Percentiles rank a stretch among this genome's conserved stretches.
Evolutionary conservation across 1,284 basidiomycete species (phyloP).

Genomic region (Mycosarcoma maydis): DNA sequence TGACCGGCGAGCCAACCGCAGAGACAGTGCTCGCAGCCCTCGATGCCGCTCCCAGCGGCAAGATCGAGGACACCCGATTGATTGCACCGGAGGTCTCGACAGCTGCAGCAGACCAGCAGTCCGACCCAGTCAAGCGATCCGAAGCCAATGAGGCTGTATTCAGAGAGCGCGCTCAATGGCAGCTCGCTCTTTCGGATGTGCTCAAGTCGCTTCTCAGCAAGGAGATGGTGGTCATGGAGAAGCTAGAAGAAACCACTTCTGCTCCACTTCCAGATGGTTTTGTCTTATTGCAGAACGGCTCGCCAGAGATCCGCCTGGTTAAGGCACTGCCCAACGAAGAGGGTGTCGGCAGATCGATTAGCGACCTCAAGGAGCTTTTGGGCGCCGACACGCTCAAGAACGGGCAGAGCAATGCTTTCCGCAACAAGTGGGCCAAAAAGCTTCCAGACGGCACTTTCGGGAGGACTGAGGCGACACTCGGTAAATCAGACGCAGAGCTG

Average conservation of each 20-base stretch:
- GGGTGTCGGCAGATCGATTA: constrained; percentile 51
- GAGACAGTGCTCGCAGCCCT: constrained; percentile 54
- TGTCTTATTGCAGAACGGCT: constrained; percentile 49
- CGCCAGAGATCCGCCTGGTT: constrained; percentile 63
- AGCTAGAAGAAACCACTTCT: constrained; percentile 53
- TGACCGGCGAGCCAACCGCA: constrained; percentile 46
- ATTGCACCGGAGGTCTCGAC: constrained; percentile 43
- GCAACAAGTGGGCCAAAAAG: constrained; percentile 95
- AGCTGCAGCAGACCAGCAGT: constrained; percentile 27
- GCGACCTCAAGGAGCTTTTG: constrained; percentile 56
- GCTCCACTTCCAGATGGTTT: constrained; percentile 46
- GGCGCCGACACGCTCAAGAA: constrained; percentile 65
- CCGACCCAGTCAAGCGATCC: constrained; percentile 48
- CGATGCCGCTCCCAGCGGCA: constrained; percentile 48
- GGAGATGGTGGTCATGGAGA: constrained; percentile 57
- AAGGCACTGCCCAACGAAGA: constrained; percentile 54
- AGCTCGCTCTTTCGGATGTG: constrained; percentile 59
- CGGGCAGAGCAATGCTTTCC: constrained; percentile 95
- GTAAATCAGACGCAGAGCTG: constrained; percentile 40
- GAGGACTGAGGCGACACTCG: constrained; percentile 71
- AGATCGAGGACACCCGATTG: constrained; percentile 53
- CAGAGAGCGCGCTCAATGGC: constrained; percentile 62
- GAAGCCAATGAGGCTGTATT: constrained; percentile 54
- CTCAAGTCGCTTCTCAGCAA: constrained; percentile 61
- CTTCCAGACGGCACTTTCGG: constrained; percentile 86